Base-by-base conservation (phyloP, 495 filamentous ascomycete genomes). In the Massariosphaeria phaeospora region DNA sequence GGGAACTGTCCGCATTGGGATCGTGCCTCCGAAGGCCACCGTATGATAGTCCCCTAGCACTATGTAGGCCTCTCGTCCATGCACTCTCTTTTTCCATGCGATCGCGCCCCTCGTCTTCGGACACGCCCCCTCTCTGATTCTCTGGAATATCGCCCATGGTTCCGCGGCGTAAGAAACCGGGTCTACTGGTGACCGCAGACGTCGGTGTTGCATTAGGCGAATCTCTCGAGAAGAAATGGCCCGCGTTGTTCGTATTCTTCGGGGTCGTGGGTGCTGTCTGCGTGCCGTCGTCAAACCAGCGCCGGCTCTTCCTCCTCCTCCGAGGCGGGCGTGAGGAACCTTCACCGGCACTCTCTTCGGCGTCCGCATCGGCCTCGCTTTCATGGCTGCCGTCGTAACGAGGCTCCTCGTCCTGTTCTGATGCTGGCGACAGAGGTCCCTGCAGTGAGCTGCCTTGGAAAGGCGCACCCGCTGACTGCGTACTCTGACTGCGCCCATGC, bases 21-120 rank as follows among this genome's bases (percentile, higher is more conserved):
- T 64, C 45, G 34, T 68, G 72, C 46, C 67, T 67, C 21, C 53
- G 52, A 0, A 64, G 36, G 2, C 75, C 73, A 48, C 69, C 60
- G 68, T 82, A 83, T 63, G 79, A 70, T 59, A 81, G 61, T 18
- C 80, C 72, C 63, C 85, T 73, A 57, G 73, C 65, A 64, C 75
- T 75, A 53, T 79, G 68, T 43, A 81, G 58, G 54, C 76, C 73
- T 55, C 76, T 75, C 36, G 76, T 70, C 74, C 81, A 82, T 13
- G 79, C 69, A 45, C 75, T 79, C 43, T 77, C 71, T 48, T 74
- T 75, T 42, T 72, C 76, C 5, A 95, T 69, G 31, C 84, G 76
- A 51, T 91, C 83, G 17, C 89, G 82, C 25, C 89, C 89, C 66
- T 95, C 91, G 52, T 91, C 91, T 65, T 96, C 91, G 13, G 91